Evolutionary conservation across 2,329 filamentous ascomycete genomes (phyloP).

Genomic region (Didymellaceae sp.): DNA sequence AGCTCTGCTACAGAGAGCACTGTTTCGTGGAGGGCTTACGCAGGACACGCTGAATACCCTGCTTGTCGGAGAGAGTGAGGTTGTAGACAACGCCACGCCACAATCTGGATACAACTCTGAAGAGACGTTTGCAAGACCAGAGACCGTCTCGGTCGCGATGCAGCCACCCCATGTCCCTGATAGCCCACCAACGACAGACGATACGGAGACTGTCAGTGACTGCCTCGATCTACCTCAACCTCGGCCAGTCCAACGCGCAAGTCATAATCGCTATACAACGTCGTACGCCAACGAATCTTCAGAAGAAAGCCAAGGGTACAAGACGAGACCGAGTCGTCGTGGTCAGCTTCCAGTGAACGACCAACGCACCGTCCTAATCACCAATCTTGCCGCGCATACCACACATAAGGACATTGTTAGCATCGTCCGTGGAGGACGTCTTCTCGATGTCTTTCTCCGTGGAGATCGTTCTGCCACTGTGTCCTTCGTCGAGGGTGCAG

Average conservation of each 20-base stretch:
- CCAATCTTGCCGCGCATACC: conserved; percentile 66
- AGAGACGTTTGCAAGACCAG: conserved; percentile 19
- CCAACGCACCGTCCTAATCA: conserved; percentile 67
- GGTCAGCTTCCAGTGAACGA: conserved; percentile 32
- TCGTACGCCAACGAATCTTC: conserved; percentile 22
- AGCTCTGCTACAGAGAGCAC: conserved; percentile 56
- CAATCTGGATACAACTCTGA: conserved; percentile 24
- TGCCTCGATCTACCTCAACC: conserved; percentile 19
- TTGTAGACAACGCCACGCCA: conserved; percentile 21
- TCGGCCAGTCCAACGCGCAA: conserved; percentile 20
- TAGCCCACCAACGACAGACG: conserved; percentile 24
- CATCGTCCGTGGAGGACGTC: conserved; percentile 70
- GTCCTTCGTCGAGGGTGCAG: conserved; percentile 70
- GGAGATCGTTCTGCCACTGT: conserved; percentile 68
- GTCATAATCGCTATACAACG: conserved; percentile 28
- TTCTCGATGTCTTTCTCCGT: conserved; percentile 73
- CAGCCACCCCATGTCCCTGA: conserved; percentile 10
- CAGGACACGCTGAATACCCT: conserved; percentile 58
- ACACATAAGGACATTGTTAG: conserved; percentile 71
- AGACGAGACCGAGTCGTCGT: conserved; percentile 4
- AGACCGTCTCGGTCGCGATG: conserved; percentile 18
- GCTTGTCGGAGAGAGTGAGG: conserved; percentile 41
- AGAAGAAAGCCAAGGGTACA: conserved; percentile 26
- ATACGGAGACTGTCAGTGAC: conserved; percentile 28
- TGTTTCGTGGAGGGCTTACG: conserved; percentile 59